Conservation (phyloP, 2,329 filamentous ascomycete species). For the Sclerotinia glacialis region DNA sequence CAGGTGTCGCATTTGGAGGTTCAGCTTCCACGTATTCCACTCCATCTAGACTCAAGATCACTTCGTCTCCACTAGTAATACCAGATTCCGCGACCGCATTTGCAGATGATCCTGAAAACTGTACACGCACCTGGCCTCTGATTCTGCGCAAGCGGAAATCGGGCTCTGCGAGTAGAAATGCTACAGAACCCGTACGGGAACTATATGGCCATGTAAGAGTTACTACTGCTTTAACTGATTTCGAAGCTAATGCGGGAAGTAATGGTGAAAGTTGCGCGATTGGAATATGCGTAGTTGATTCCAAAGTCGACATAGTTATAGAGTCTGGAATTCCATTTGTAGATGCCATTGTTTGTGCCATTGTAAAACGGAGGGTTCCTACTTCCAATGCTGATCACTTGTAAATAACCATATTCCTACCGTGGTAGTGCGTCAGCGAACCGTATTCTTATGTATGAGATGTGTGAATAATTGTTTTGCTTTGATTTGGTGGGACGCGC, state of each 20-base stretch:
- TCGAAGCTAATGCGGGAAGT: conserved; percentile 43
- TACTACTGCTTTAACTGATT: conserved; percentile 65
- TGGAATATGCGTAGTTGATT: conserved; percentile 44
- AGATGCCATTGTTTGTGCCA: conserved; percentile 2
- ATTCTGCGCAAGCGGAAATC: conserved; percentile 76
- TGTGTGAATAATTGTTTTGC: background rate
- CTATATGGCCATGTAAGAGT: conserved; percentile 93
- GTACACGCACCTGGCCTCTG: conserved; percentile 77
- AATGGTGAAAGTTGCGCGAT: conserved; percentile 56
- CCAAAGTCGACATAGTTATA: conserved; percentile 19
- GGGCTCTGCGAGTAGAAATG: conserved; percentile 78
- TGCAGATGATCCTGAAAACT: conserved; percentile 69
- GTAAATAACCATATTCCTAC: background rate
- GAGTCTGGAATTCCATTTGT: background rate
- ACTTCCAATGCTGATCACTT: background rate
- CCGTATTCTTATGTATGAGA: background rate
- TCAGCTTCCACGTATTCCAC: conserved; percentile 53
- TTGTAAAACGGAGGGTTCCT: conserved; percentile 1
- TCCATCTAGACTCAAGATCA: conserved; percentile 67
- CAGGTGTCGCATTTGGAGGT: conserved; percentile 47
- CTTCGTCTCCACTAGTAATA: conserved; percentile 74
- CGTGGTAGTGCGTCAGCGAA: background rate
- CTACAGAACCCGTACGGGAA: conserved; percentile 67
- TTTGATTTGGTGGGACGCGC: conserved; percentile 14
- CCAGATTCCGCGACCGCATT: conserved; percentile 63